These are phyloP conservation scores for Geotrichum europaeum DNA, from an alignment of 1,139 yeast species.

Conservation along the genomic window DNA sequence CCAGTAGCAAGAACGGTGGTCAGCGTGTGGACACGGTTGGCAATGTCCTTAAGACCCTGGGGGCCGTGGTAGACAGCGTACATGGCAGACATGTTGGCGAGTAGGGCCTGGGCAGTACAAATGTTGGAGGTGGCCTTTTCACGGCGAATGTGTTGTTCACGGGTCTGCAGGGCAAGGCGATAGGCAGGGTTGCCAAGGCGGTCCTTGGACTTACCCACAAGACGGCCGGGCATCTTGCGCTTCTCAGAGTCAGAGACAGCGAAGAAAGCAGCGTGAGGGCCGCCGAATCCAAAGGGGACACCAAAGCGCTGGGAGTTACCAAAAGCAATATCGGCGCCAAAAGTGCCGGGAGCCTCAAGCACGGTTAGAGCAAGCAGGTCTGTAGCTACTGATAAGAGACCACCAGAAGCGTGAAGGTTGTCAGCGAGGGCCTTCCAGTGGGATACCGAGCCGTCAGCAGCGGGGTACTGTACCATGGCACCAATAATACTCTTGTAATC, in stretches of 20 bases:
- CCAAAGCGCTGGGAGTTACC: conserved; percentile 96
- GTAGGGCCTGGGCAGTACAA: conserved; percentile 94
- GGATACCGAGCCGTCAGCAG: conserved; percentile 69
- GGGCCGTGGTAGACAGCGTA: conserved; percentile 97
- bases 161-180: conserved; percentile 89
- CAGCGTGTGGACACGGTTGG: conserved; percentile 68
- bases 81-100: conserved; percentile 93
- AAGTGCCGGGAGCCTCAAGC: conserved; percentile 73
- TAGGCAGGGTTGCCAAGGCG: conserved; percentile 83
- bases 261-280: conserved; percentile 97
- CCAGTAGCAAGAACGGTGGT: conserved; percentile 46
- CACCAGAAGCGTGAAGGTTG: conserved; percentile 63
- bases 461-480: conserved; percentile 84
- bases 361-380: conserved; percentile 85
- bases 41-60: conserved; percentile 75
- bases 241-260: conserved; percentile 73
- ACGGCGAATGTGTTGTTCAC: conserved; percentile 96
- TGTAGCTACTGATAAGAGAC: conserved; percentile 76
- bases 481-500: conserved; percentile 56
- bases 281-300: conserved; percentile 96
- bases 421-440: conserved; percentile 54
- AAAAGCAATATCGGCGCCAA: conserved; percentile 88
- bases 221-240: conserved; percentile 93
- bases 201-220: conserved; percentile 89
- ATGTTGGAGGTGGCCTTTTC: conserved; percentile 97